A percentile compares a stretch with the other conserved stretches of the same genome.
These are phyloP conservation scores for Epithele typhae DNA, from an alignment of 768 basidiomycete species.

Conservation along the genomic window DNA sequence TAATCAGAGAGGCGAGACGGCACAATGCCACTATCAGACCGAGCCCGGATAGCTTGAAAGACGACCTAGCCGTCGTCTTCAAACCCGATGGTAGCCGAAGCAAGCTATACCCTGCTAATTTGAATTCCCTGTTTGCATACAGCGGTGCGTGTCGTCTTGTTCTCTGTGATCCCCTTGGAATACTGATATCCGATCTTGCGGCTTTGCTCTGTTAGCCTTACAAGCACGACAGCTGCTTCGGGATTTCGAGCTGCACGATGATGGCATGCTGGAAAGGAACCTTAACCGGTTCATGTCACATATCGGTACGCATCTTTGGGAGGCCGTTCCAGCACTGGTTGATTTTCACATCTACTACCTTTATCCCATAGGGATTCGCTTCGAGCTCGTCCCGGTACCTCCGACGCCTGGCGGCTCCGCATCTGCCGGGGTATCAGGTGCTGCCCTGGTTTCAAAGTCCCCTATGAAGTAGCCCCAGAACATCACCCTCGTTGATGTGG, in stretches of 20 bases:
- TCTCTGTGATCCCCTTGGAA: neutral
- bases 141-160: slow-evolving; percentile 37
- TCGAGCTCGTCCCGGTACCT: neutral
- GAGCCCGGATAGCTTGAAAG: slow-evolving; percentile 35
- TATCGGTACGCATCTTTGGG: slow-evolving; percentile 36
- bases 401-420: neutral
- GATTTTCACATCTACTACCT: too few species aligned
- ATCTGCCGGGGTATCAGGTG: neutral
- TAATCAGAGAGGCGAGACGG: slow-evolving; percentile 49
- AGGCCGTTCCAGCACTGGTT: neutral
- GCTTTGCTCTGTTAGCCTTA: slow-evolving; percentile 16
- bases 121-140: slow-evolving; percentile 49
- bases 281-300: slow-evolving; percentile 53
- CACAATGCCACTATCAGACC: slow-evolving; percentile 37
- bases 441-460: too few species aligned
- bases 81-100: slow-evolving; percentile 46
- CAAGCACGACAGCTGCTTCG: slow-evolving; percentile 40
- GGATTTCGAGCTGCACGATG: slow-evolving; percentile 46
- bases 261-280: slow-evolving; percentile 39
- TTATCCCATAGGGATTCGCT: neutral
- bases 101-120: slow-evolving; percentile 43
- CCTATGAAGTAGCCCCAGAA: too few species aligned
- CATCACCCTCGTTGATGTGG: too few species aligned
- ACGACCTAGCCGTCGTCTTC: slow-evolving; percentile 42
- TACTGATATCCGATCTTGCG: neutral